These are phyloP conservation scores for Sporothrix protearum DNA, from an alignment of 2,329 filamentous ascomycete species.

Conservation along the genomic window DNA sequence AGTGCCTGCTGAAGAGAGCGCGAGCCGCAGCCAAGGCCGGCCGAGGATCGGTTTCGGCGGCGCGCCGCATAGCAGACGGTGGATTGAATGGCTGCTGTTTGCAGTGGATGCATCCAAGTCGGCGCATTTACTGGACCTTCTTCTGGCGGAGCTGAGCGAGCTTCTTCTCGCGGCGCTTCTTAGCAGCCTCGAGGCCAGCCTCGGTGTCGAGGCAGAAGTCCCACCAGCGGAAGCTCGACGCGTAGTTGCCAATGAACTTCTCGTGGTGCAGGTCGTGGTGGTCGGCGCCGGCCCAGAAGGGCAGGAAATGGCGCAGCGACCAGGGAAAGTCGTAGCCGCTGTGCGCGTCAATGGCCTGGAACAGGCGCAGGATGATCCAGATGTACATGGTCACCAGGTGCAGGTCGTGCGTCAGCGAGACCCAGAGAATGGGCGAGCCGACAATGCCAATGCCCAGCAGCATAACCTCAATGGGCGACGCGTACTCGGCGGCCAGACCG, in stretches of 20 bases:
- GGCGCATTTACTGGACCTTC: conserved; percentile 58
- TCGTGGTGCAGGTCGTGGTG: conserved; percentile 98
- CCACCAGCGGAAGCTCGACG: conserved; percentile 99
- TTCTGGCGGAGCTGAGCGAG: conserved; percentile 60
- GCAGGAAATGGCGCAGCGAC: conserved; percentile 85
- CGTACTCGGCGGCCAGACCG: conserved; percentile 93
- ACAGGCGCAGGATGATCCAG: conserved; percentile 89
- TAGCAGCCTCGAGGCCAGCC: conserved; percentile 80
- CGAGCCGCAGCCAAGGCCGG: neutral
- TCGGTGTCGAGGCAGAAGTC: conserved; percentile 92
- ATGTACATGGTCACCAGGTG: conserved; percentile 97
- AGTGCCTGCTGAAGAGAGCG: neutral
- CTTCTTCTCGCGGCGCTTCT: conserved; percentile 77
- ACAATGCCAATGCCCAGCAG: conserved; percentile 85
- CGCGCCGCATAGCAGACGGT: neutral
- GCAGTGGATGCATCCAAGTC: neutral
- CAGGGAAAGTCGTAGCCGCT: conserved; percentile 98
- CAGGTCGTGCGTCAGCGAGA: conserved; percentile 75
- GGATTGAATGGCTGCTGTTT: neutral
- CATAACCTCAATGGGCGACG: conserved; percentile 95
- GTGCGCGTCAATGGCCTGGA: conserved; percentile 97
- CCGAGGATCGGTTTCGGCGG: neutral
- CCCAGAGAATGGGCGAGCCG: conserved; percentile 77
- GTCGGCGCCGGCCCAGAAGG: conserved; percentile 95
- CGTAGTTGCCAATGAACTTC: conserved; percentile 97